Evolutionary conservation across 352 stramenopile species (phyloP).

Genomic region (Pseudoperonospora humuli): DNA sequence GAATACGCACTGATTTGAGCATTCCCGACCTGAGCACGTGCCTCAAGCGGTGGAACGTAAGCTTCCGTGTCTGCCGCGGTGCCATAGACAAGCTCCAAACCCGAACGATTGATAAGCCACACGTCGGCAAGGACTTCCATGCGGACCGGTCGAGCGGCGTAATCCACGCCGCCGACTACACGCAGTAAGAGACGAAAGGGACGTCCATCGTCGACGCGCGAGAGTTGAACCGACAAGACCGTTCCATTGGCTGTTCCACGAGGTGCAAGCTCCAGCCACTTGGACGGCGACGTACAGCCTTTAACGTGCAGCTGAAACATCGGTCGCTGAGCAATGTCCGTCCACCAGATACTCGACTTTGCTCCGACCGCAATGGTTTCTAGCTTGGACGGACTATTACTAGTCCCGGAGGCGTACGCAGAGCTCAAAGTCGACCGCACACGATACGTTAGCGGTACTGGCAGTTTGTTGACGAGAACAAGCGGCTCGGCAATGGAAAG

Average conservation of each 20-base stretch:
- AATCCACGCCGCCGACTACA: constrained; percentile 25
- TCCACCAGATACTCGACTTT: constrained; percentile 77
- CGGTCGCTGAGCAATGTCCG: constrained; percentile 45
- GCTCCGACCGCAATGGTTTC: constrained; percentile 45
- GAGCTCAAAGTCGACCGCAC: constrained; percentile 37
- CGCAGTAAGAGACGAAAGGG: constrained; percentile 66
- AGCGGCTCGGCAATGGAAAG: constrained; percentile 63
- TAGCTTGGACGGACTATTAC: constrained; percentile 21
- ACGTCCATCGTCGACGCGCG: constrained; percentile 44
- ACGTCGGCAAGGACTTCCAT: constrained; percentile 45
- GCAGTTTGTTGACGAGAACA: constrained; percentile 75
- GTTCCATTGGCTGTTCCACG: constrained; percentile 34
- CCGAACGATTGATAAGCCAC: constrained; percentile 80
- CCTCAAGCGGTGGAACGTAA: constrained; percentile 44
- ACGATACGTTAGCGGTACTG: constrained; percentile 50
- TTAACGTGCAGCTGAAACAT: constrained; percentile 62
- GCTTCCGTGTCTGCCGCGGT: constrained; percentile 54
- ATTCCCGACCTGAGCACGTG: constrained; percentile 61
- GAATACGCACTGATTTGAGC: constrained; percentile 73
- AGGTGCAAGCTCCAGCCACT: constrained; percentile 62
- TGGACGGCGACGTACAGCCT: constrained; percentile 46
- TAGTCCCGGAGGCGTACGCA: constrained; percentile 24
- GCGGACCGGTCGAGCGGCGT: constrained; percentile 20
- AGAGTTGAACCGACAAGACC: constrained; percentile 54
- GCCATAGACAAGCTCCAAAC: constrained; percentile 63